Evolutionary conservation across 106 monocot genomes (phyloP).

Genomic region (Platanthera guangdongensis): DNA sequence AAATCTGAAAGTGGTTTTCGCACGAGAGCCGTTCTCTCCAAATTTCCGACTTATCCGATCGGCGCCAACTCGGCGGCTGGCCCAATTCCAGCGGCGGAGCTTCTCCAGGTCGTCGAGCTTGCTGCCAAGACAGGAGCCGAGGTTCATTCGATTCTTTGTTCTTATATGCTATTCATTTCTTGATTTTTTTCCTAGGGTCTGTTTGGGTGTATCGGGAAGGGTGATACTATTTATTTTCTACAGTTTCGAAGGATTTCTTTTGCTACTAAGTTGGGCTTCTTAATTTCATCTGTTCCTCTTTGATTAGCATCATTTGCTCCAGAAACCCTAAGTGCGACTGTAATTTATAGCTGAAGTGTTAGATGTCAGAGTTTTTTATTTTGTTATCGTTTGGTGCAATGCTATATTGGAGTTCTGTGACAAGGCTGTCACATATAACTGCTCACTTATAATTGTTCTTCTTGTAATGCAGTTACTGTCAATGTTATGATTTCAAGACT

Average conservation of each 20-base stretch:
- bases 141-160: conserved; percentile 22
- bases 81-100: conserved; percentile 59
- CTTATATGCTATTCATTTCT: not conserved
- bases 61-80: conserved; percentile 72
- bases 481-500: too few relatives aligned
- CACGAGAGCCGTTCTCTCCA: conserved; percentile 21
- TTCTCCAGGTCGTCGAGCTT: conserved; percentile 58
- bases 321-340: not conserved
- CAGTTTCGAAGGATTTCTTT: not conserved
- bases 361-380: too few relatives aligned
- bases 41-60: conserved; percentile 38
- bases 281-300: not conserved
- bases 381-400: too few relatives aligned
- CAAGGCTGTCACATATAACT: too few relatives aligned
- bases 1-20: not conserved
- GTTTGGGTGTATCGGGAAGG: not conserved
- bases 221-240: not conserved
- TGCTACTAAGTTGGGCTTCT: not conserved
- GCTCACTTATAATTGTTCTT: too few relatives aligned
- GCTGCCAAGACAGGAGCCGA: conserved; percentile 85
- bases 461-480: too few relatives aligned
- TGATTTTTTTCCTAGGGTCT: not conserved
- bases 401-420: too few relatives aligned
- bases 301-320: not conserved
- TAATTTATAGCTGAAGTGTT: too few relatives aligned